Conservation (phyloP, 208 protist species). For the Vickermania spadyakhi region DNA sequence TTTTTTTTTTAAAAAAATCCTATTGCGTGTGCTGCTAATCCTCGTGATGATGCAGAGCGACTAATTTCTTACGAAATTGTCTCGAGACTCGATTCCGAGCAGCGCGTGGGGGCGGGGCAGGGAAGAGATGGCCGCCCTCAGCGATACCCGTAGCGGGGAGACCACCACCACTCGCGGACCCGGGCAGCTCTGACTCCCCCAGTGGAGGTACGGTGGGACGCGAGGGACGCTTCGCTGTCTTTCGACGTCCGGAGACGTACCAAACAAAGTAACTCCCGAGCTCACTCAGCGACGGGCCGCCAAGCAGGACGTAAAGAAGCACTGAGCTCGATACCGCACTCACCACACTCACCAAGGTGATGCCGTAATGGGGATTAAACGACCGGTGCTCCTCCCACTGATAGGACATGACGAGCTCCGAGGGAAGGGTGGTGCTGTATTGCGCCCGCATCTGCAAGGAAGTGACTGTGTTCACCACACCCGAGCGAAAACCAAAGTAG, state of each 20-base stretch:
- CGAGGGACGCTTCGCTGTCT: not conserved
- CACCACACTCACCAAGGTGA: not conserved
- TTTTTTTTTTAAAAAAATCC: no score
- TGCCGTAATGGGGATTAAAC: constrained; percentile 35
- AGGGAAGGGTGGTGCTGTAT: constrained; percentile 18
- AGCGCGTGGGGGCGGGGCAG: no score
- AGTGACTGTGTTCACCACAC: constrained; percentile 46
- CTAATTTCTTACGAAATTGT: no score
- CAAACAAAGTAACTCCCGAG: no score
- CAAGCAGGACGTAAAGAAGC: not conserved
- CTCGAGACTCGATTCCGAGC: no score
- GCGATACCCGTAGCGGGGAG: not conserved
- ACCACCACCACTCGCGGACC: not conserved
- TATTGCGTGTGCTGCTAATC: no score
- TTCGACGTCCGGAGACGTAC: not conserved
- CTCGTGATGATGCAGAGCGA: no score
- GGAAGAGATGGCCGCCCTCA: not conserved
- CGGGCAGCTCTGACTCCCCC: not conserved
- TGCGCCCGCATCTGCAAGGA: constrained; percentile 20
- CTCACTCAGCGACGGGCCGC: no score
- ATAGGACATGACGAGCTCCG: constrained; percentile 27
- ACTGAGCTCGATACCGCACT: not conserved
- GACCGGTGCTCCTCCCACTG: constrained; percentile 51
- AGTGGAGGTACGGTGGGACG: not conserved
- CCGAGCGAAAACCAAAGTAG: constrained; percentile 45